Evolutionary conservation across 2,329 filamentous ascomycete species (phyloP), one percentile per base, ranked within the genome.

Genomic region (Lasiodiplodia sp.): DNA sequence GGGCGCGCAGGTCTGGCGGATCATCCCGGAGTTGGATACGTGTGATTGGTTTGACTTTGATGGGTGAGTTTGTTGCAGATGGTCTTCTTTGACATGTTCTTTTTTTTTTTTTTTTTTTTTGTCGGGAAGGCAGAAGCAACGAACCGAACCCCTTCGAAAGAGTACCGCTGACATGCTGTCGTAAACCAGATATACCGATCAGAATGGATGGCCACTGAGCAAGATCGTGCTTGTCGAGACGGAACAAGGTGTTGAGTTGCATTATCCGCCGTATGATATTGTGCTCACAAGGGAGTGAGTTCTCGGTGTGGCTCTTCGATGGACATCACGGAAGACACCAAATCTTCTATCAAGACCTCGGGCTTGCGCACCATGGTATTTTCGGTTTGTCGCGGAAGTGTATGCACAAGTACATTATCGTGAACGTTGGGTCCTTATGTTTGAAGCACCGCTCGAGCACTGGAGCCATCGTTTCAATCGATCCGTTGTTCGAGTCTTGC

Each of bases 1-100:
- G 5, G 73, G 70, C 4, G 75, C 73, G 25, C 75, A 75, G 34
- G 71, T 76, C 0, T 77, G 74, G 72, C 70, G 76, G 18, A 73
- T 77, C 70, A 72, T 73, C 2, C 69, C 73, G 16, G 75, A 73
- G 3, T 60, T 74, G 44, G 71, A 73, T 10, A 53, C 58, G 8
- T 78, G 76, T 56, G 73, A 78, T 60, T 78, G 75, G 74, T 77
- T 74, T 67, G 76, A 78, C 56, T 77, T 75, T 47, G 76, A 77
- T 67, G 76, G 76, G 71, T 75, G 40, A 70, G 71, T 71, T 16
- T 37, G n/a, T 14, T 44, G 34, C 18, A 1, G 28, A 52, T 3
- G 31, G 8, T 34, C 31, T 34, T 34, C 31, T 34, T 34, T 34
- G 6, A 10, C 6, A 2, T 34, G 8, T 10, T 34, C 8, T 10